These are phyloP conservation scores for Oxytropis ochrocephala DNA, from an alignment of 306 rosid species.

Conservation along the genomic window DNA sequence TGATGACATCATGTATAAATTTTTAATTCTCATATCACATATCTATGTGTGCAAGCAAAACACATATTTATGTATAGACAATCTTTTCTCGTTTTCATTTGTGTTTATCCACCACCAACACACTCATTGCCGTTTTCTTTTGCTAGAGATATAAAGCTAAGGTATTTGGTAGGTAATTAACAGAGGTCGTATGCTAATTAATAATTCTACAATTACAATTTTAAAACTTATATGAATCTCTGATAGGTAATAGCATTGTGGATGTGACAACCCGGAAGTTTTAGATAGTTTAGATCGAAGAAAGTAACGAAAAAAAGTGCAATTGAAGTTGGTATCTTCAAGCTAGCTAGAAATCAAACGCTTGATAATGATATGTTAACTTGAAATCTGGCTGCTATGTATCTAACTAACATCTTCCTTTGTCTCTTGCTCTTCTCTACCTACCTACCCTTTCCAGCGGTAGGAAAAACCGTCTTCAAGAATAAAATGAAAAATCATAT, in stretches of 20 bases:
- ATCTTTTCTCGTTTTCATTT: not conserved
- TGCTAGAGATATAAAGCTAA: no score
- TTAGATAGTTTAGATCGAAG: no score
- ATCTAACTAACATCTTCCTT: not conserved
- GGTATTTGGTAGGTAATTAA: no score
- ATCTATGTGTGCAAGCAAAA: not conserved
- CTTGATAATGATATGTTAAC: not conserved
- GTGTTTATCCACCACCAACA: no score
- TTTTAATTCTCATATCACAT: not conserved
- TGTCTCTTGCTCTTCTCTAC: constrained; percentile 19
- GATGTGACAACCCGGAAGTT: no score
- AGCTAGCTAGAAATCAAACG: no score
- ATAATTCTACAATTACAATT: not conserved
- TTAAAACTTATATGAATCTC: no score
- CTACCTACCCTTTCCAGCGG: constrained; percentile 12
- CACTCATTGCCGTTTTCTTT: no score
- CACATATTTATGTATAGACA: not conserved
- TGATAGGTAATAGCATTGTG: no score
- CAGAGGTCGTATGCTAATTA: not conserved
- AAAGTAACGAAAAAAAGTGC: no score
- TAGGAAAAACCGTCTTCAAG: not conserved
- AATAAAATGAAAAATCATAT: not conserved
- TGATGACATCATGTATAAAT: not conserved
- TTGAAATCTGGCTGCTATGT: not conserved
- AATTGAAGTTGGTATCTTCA: not conserved